phyloP scores from a whole-genome alignment of 495 filamentous ascomycete species.

The Apiosordaria backusii region DNA sequence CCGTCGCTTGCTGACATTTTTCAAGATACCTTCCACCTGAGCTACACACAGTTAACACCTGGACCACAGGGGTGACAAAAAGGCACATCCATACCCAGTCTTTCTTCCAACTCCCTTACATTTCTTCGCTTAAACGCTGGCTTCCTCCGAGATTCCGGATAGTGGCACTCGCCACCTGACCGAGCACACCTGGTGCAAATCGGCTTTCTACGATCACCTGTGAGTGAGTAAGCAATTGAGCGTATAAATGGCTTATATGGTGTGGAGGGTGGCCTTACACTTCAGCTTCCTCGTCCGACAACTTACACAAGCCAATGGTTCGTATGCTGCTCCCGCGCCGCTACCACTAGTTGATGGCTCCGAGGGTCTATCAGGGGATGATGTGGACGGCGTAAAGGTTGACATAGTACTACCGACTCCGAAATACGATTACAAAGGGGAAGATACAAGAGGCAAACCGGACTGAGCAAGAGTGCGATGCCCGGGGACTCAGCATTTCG shows the following conservation, averaged over 20 bases:
- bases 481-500: background rate
- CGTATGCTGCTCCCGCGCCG: conserved; percentile 6
- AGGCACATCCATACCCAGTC: conserved; percentile 55
- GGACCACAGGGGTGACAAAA: background rate
- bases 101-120: conserved; percentile 79
- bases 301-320: conserved; percentile 51
- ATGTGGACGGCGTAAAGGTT: background rate
- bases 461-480: conserved; percentile 7
- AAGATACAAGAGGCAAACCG: conserved; percentile 10
- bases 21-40: conserved; percentile 47
- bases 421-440: conserved; percentile 2
- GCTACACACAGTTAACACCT: conserved; percentile 28
- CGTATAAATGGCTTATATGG: background rate
- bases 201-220: conserved; percentile 58
- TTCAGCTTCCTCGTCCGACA: conserved; percentile 61
- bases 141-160: conserved; percentile 81
- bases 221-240: conserved; percentile 13
- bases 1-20: conserved; percentile 29
- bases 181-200: conserved; percentile 71
- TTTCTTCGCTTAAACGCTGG: conserved; percentile 85
- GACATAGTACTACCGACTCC: conserved; percentile 12
- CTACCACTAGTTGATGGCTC: background rate
- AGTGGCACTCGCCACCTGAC: conserved; percentile 67
- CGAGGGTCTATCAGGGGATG: background rate
- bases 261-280: conserved; percentile 38